Evolutionary conservation across 495 filamentous ascomycete species (phyloP).

Genomic region (Sphaerosporella brunnea): DNA sequence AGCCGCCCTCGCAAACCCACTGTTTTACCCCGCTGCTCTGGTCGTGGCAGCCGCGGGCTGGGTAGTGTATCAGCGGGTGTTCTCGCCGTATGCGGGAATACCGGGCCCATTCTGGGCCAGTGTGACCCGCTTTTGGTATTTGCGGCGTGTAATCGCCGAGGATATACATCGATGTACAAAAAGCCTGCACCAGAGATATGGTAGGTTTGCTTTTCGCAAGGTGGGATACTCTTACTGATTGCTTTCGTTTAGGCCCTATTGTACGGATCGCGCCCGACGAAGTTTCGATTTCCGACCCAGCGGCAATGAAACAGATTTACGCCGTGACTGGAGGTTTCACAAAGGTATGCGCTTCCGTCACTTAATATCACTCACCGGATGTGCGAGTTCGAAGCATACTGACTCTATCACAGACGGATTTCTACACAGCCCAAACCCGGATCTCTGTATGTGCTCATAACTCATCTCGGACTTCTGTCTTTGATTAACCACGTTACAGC

Average conservation of each 20-base stretch:
- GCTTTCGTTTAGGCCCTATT: constrained; percentile 9
- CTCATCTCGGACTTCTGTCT: too few species aligned
- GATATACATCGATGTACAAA: constrained; percentile 2
- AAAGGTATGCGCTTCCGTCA: constrained; percentile 4
- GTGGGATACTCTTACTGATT: neutral
- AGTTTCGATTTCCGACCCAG: constrained; percentile 20
- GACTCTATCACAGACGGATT: constrained; percentile 1
- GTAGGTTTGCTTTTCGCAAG: constrained; percentile 2
- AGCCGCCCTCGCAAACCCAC: neutral
- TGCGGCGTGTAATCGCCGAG: constrained; percentile 1
- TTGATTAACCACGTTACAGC: too few species aligned
- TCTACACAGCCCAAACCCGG: neutral
- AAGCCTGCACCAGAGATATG: constrained; percentile 15
- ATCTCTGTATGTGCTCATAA: constrained; percentile 4
- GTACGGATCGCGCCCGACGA: constrained; percentile 25
- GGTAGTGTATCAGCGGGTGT: constrained; percentile 2
- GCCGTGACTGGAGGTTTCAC: neutral
- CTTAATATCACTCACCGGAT: too few species aligned
- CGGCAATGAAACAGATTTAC: constrained; percentile 20
- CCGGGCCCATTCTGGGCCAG: constrained; percentile 3
- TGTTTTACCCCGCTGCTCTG: constrained; percentile 3
- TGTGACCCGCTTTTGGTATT: constrained; percentile 4
- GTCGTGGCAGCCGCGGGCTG: neutral
- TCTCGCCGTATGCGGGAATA: constrained; percentile 1
- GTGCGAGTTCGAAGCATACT: too few species aligned